Conservation (phyloP, 1,284 basidiomycete species). For the Cyathus olla region DNA sequence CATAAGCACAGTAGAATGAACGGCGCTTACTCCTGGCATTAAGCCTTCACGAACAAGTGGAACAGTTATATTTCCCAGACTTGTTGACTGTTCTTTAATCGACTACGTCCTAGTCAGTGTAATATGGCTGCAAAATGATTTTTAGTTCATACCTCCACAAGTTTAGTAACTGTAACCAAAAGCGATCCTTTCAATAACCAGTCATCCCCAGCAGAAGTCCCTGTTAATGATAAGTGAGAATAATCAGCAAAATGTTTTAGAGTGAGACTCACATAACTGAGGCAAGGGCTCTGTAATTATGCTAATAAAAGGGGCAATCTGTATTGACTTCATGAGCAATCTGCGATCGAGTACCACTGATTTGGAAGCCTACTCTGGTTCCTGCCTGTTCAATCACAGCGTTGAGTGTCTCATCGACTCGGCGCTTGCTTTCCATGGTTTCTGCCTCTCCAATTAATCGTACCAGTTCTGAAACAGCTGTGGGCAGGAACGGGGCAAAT, state of each 20-base stretch:
- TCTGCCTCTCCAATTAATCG: constrained; percentile 81
- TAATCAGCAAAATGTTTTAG: background rate
- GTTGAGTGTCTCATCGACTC: constrained; percentile 78
- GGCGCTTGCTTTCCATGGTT: constrained; percentile 82
- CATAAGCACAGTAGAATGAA: too few relatives aligned
- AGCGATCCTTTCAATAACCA: constrained; percentile 85
- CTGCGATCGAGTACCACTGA: background rate
- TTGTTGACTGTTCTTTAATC: constrained; percentile 67
- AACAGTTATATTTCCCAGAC: constrained; percentile 71
- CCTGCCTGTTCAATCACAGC: constrained; percentile 80
- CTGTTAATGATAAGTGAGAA: constrained; percentile 45
- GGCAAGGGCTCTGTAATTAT: constrained; percentile 81
- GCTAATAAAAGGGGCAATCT: constrained; percentile 80
- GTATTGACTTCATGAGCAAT: background rate
- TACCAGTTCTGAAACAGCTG: constrained; percentile 71
- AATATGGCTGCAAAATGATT: background rate
- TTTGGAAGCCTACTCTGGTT: constrained; percentile 57
- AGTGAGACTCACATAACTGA: constrained; percentile 71
- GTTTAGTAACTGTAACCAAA: constrained; percentile 77
- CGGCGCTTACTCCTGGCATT: constrained; percentile 62
- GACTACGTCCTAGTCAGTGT: constrained; percentile 54
- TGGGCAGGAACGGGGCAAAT: constrained; percentile 72
- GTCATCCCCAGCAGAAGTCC: constrained; percentile 77
- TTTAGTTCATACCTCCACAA: constrained; percentile 68
- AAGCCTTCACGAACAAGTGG: constrained; percentile 85